Conservation (phyloP, 1,139 yeast species). For the Geotrichum bryndzae region DNA sequence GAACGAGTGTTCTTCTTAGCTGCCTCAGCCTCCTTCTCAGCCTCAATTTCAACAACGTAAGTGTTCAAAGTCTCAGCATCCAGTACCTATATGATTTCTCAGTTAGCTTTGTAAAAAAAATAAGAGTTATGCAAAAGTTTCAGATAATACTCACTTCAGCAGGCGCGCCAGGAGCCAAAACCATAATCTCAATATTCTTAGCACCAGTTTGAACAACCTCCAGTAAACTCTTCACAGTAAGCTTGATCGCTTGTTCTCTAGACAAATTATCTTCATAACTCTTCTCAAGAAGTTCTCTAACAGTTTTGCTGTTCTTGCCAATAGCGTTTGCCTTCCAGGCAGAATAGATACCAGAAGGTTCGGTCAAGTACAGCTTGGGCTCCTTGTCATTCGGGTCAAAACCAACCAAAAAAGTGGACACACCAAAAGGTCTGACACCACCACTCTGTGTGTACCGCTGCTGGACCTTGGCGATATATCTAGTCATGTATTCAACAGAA, state of each 20-base stretch:
- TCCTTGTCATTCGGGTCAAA: slow-evolving; percentile 78
- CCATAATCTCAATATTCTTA: slow-evolving; percentile 86
- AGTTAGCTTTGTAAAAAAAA: background rate
- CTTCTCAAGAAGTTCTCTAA: slow-evolving; percentile 90
- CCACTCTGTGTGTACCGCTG: slow-evolving; percentile 98
- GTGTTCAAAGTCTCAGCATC: slow-evolving; percentile 68
- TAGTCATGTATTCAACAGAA: slow-evolving; percentile 83
- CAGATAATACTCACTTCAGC: slow-evolving; percentile 28
- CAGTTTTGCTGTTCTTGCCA: slow-evolving; percentile 93
- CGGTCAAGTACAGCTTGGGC: slow-evolving; percentile 89
- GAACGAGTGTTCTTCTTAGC: slow-evolving; percentile 57
- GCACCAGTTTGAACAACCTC: slow-evolving; percentile 99
- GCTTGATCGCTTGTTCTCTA: slow-evolving; percentile 70
- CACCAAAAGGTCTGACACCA: slow-evolving; percentile 93
- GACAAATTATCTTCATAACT: slow-evolving; percentile 69
- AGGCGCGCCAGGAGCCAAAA: slow-evolving; percentile 62
- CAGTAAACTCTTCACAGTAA: slow-evolving; percentile 78
- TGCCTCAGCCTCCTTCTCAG: slow-evolving; percentile 84
- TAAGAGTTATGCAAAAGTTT: slow-evolving; percentile 12
- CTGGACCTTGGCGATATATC: slow-evolving; percentile 94
- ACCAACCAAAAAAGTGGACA: slow-evolving; percentile 91
- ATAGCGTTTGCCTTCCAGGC: slow-evolving; percentile 99
- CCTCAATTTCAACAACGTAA: slow-evolving; percentile 79
- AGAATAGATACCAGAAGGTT: slow-evolving; percentile 94
- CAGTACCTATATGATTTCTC: slow-evolving; percentile 38